These are phyloP conservation scores for Floccularia luteovirens DNA, from an alignment of 768 basidiomycete species.

Conservation along the genomic window DNA sequence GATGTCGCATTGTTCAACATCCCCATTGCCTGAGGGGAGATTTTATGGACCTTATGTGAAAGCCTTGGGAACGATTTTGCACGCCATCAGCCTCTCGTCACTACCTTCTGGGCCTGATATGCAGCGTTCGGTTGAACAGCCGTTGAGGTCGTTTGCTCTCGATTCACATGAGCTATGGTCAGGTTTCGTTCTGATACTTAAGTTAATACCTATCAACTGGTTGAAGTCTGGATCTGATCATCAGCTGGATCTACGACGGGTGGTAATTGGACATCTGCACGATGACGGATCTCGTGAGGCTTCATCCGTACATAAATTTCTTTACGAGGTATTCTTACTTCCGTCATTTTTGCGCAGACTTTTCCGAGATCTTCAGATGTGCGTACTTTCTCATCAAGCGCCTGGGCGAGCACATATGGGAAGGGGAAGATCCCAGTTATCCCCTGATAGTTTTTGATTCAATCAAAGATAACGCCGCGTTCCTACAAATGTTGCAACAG, in stretches of 20 bases:
- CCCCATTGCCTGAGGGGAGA: conserved; percentile 39
- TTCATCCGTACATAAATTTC: conserved; percentile 8
- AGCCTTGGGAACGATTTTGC: conserved; percentile 34
- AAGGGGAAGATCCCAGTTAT: conserved; percentile 60
- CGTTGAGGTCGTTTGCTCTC: conserved; percentile 19
- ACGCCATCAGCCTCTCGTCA: conserved; percentile 16
- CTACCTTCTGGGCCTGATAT: too few species aligned
- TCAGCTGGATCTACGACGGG: conserved; percentile 37
- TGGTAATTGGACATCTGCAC: conserved; percentile 55
- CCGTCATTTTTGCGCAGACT: conserved; percentile 34
- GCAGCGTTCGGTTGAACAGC: not conserved
- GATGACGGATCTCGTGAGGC: conserved; percentile 52
- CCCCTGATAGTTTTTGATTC: conserved; percentile 76
- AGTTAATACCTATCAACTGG: conserved; percentile 42
- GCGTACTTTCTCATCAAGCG: conserved; percentile 56
- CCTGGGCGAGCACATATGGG: conserved; percentile 56
- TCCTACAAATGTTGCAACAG: conserved; percentile 35
- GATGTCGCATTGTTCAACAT: conserved; percentile 22
- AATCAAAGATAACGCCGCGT: conserved; percentile 71
- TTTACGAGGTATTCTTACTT: conserved; percentile 2
- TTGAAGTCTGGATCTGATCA: conserved; percentile 22
- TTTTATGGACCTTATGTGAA: conserved; percentile 39
- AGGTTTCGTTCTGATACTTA: conserved; percentile 33
- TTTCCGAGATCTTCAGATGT: conserved; percentile 47
- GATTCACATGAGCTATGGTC: conserved; percentile 48